Base-by-base conservation (phyloP, 495 filamentous ascomycete genomes). In the Parathielavia hyrcaniae region DNA sequence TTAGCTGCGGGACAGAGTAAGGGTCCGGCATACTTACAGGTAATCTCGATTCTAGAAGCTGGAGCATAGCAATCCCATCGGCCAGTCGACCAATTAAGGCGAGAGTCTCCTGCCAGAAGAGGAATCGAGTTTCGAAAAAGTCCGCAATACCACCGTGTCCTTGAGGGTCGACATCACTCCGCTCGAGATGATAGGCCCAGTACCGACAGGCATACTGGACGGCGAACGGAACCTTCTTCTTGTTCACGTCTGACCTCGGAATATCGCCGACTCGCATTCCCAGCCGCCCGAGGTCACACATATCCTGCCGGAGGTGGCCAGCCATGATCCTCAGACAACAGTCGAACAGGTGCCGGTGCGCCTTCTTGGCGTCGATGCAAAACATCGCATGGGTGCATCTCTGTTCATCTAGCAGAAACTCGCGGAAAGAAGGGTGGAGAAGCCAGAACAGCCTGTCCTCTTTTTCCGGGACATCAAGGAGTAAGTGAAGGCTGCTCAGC, bases 151-250 rank as follows among this genome's bases (percentile, higher is more conserved):
- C 44, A 8, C 20, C 7, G 20, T 46, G 44, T 22, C 26, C 44
- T 46, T 26, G 44, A 46, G 20, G 44, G 44, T 46, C 44, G 44
- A 46, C 22, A 46, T 26, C 44, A 11, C 44, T 26, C 44, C 20
- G 44, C 22, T 53, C 16, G 4, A 53, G 50, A 41, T 53, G 50
- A 26, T 41, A 26, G 20, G 43, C 35, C 50, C 50, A 53, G 26
- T 53, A 53, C 20, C 50, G 36, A 53, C 50, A 53, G 36, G 50
- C 50, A 20, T 53, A 53, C 50, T 53, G 50, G 13, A 53, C 32
- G 20, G 32, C 17, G 19, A 39, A 41, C 19, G 50, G 36, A 10
- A 53, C 11, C 12, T 41, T 38, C n/a, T n/a, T n/a, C 3, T 13
- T 41, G 7, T 53, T 19, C 13, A 41, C 14, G 13, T 53, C 20